Conservation (phyloP, 768 basidiomycete species). For the Pisolithus marmoratus region DNA sequence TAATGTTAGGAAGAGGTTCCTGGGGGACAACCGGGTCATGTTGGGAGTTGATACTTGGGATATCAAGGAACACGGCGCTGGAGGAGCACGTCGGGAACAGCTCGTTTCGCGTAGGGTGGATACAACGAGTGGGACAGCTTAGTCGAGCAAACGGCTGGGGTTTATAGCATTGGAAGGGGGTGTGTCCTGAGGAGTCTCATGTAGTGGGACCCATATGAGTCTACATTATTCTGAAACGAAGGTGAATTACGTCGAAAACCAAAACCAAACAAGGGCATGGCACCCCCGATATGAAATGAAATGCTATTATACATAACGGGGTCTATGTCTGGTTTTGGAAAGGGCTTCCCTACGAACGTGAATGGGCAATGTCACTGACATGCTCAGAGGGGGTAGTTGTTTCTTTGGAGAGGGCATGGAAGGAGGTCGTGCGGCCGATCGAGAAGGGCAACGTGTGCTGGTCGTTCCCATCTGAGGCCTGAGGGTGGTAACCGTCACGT, state of each 20-base stretch:
- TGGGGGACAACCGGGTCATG: no score
- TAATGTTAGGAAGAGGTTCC: no score
- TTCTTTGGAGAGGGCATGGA: background rate
- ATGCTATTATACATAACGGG: background rate
- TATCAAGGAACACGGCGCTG: no score
- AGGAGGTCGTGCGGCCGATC: background rate
- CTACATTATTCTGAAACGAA: background rate
- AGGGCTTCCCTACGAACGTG: background rate
- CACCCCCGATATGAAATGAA: constrained; percentile 2
- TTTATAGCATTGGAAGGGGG: constrained; percentile 8
- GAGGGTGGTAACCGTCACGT: background rate
- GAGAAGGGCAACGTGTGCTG: background rate
- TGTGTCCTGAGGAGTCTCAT: background rate
- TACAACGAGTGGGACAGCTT: no score
- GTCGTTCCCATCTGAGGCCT: background rate
- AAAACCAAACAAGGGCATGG: constrained; percentile 8
- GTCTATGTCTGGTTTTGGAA: background rate
- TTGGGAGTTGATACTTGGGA: no score
- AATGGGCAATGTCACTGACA: background rate
- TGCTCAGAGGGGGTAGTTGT: background rate
- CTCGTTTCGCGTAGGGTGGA: no score
- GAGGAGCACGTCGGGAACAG: no score
- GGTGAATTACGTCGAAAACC: constrained; percentile 8
- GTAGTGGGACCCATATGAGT: background rate
- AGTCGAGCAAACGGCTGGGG: no score